phyloP scores from a whole-genome alignment of 441 rosid genomes.

The Syzygium malaccense region DNA sequence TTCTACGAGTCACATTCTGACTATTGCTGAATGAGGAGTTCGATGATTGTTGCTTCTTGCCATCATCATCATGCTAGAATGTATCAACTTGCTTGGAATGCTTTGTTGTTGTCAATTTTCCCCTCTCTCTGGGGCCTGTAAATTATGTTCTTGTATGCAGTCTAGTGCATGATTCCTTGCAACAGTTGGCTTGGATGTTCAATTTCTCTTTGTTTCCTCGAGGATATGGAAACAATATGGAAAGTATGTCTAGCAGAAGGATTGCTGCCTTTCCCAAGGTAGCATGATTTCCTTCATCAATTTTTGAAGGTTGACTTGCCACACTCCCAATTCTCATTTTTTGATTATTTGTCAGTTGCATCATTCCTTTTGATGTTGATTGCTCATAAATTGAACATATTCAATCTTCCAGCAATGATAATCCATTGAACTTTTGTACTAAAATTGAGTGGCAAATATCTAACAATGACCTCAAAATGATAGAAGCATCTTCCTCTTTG shows the following conservation, averaged over 20 bases:
- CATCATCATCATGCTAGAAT: conserved; percentile 9
- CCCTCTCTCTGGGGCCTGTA: background rate
- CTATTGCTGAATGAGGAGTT: conserved; percentile 30
- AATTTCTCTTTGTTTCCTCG: background rate
- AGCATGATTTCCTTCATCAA: background rate
- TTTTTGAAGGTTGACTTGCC: background rate
- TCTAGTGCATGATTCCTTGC: background rate
- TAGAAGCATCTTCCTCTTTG: background rate
- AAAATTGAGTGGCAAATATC: background rate
- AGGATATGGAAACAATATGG: background rate
- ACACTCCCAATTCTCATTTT: background rate
- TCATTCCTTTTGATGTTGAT: background rate
- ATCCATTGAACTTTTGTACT: background rate
- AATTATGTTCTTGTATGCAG: background rate
- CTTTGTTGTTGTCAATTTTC: background rate
- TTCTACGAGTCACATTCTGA: conserved; percentile 86
- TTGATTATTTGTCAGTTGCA: background rate
- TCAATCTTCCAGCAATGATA: background rate
- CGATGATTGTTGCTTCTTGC: background rate
- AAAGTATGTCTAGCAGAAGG: background rate
- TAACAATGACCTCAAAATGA: background rate
- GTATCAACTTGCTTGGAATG: background rate
- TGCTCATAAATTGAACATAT: background rate
- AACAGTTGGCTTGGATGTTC: background rate
- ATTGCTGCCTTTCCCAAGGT: background rate